Evolutionary conservation across 208 protist genomes (phyloP).

Genomic region (Leishmania major): DNA sequence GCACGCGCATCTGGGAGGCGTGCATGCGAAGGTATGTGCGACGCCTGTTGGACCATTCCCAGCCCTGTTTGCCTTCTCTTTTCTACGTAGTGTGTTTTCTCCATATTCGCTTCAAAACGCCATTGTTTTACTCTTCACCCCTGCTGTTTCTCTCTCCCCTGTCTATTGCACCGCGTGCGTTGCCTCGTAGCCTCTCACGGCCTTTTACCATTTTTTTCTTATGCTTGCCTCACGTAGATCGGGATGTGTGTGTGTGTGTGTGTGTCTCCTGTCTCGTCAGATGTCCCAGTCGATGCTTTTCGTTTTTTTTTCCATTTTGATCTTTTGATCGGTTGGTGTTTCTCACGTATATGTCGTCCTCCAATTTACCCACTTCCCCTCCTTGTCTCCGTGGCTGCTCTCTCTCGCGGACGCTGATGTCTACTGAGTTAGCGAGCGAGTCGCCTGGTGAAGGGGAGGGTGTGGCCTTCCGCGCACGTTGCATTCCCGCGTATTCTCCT

Average conservation of each 20-base stretch:
- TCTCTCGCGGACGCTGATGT: not conserved
- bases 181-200: not conserved
- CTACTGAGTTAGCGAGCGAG: not conserved
- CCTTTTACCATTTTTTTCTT: not conserved
- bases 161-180: not conserved
- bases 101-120: not conserved
- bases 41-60: not conserved
- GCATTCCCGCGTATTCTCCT: not conserved
- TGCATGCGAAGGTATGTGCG: not conserved
- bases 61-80: not conserved
- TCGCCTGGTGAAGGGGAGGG: not conserved
- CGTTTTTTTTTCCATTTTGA: not conserved
- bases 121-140: not conserved
- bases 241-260: not conserved
- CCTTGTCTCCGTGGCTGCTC: not conserved
- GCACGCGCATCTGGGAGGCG: not conserved
- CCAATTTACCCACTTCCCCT: not conserved
- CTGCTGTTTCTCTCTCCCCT: not conserved
- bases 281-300: not conserved
- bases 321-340: not conserved
- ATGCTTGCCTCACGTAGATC: not conserved
- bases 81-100: not conserved
- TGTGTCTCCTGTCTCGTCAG: not conserved
- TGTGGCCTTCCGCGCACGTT: not conserved
- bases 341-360: not conserved